Base-by-base conservation (phyloP, 2,329 filamentous ascomycete genomes). In the Rutstroemia sp. region DNA sequence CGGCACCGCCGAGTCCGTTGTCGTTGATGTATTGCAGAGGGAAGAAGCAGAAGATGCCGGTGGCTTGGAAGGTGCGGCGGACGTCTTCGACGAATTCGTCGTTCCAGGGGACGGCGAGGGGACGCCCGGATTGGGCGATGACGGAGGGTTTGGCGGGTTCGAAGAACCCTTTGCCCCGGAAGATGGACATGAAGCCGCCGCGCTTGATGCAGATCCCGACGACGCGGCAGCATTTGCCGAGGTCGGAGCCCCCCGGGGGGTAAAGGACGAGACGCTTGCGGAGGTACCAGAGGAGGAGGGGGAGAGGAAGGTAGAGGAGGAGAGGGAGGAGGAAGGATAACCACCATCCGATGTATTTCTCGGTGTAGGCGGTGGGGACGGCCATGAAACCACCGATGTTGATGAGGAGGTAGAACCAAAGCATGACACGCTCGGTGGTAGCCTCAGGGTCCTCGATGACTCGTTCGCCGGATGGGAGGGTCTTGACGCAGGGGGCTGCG, bases 21-120 rank as follows among this genome's bases (percentile, higher is more conserved):
- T 68, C 64, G 51, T 68, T 67, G 40, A 67, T 61, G 19, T 50
- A 48, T 42, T 76, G 78, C n/a, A 79, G 70, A 9, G 76, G 75
- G 57, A 73, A 74, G 70, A 76, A 78, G 30, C 74, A 64, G 71
- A 88, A 92, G 48, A 89, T 86, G 61, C 80, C 77, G 73, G 84
- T 87, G 56, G 85, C 85, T 65, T 80, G 76, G 58, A 88, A 74
- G 58, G 86, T 87, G 70, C 87, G 85, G 54, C 78, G 78, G 51
- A 90, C 83, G 67, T 91, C 86, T 65, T 89, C 87, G 27, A 92
- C 87, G 84, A 88, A 92, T 48, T 80, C 81, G 61, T 92, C 89
- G 60, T 92, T 87, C 65, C 89, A 91, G 0, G 83, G 86, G 81
- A 92, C 90, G 81, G 85, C 89, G 0, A 57, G 51, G 0, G 86